Evolutionary conservation across 495 filamentous ascomycete genomes (phyloP), one percentile per base, ranked within the genome.

Genomic region (Penicillium fimorum): DNA sequence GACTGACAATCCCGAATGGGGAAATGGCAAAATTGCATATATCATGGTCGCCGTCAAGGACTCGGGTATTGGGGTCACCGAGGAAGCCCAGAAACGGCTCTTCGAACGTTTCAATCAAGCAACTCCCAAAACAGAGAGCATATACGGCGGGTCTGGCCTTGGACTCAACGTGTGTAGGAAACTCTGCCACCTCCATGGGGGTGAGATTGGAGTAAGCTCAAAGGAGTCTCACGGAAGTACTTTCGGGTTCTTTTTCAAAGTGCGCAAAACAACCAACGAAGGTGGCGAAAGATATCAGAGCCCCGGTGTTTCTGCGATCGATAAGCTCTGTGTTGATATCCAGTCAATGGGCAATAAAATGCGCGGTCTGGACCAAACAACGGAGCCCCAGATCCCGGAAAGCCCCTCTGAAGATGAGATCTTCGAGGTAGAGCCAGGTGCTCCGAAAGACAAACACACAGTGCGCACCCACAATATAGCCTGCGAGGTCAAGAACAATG

Each of bases 41-140:
- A 74, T 96, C 38, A 83, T 87, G 64, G 85, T 91, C 44, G 80
- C 85, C 17, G 87, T 96, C 42, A 79, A 83, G 53, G 91, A 96
- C 62, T 90, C 88, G 1, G 91, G 91, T 0, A 82, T 88, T 11
- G 90, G 91, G 0, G 77, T 96, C 25, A 87, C 77, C 54, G 82
- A 86, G 20, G 80, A 88, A 50, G 86, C 90, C 62, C 89, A 85
- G 67, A 85, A 87, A 53, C 74, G 86, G 8, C 76, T 96, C 0
- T 96, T 96, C 66, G 83, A 87, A 50, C 80, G 90, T 12, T 95
- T 95, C 70, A 88, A 86, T 4, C 90, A 94, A 71, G 87, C 88
- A 0, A 87, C 81, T 22, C 89, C 89, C 3, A 79, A 86, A 40
- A 93, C 90, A 0, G 88, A 93, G 54, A 82, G 89, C 1, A 82